Percentiles rank a stretch among this genome's conserved stretches.
phyloP scores from a whole-genome alignment of 2,329 filamentous ascomycete genomes.

The Karstenula rhodostoma region DNA sequence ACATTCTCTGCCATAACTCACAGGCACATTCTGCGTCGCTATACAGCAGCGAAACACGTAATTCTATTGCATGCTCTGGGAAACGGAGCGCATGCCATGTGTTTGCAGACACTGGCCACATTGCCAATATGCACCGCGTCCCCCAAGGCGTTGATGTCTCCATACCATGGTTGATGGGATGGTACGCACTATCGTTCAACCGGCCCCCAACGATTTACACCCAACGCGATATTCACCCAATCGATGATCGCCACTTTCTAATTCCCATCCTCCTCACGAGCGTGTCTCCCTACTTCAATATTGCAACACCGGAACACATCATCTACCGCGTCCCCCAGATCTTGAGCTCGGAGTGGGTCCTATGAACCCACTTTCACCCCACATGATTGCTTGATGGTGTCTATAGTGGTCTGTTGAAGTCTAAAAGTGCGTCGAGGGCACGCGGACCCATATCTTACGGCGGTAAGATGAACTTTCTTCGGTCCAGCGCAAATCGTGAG shows the following conservation, averaged over 20 bases:
- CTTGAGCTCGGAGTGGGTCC: not conserved
- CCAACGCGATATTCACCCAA: no score
- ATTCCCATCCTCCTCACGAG: no score
- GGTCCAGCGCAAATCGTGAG: not conserved
- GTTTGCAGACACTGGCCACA: not conserved
- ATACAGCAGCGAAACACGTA: not conserved
- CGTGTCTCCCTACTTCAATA: no score
- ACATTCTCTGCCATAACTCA: not conserved
- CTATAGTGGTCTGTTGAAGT: not conserved
- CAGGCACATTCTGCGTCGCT: not conserved
- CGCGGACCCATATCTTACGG: not conserved
- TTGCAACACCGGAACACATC: no score
- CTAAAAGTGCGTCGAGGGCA: not conserved
- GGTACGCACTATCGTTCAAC: no score
- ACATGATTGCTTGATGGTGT: not conserved
- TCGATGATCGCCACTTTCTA: no score
- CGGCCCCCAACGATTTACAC: no score
- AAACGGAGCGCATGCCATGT: not conserved
- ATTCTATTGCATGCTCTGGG: not conserved
- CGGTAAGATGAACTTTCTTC: not conserved
- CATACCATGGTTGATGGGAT: no score
- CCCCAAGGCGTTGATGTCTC: no score
- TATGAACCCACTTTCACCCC: not conserved
- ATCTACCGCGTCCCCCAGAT: no score
- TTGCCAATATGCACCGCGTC: not conserved